A percentile compares a stretch with the other conserved stretches of the same genome.
These are phyloP conservation scores for Coemansia sp. DNA, from an alignment of 192 early-diverging fungal species.

Conservation along the genomic window DNA sequence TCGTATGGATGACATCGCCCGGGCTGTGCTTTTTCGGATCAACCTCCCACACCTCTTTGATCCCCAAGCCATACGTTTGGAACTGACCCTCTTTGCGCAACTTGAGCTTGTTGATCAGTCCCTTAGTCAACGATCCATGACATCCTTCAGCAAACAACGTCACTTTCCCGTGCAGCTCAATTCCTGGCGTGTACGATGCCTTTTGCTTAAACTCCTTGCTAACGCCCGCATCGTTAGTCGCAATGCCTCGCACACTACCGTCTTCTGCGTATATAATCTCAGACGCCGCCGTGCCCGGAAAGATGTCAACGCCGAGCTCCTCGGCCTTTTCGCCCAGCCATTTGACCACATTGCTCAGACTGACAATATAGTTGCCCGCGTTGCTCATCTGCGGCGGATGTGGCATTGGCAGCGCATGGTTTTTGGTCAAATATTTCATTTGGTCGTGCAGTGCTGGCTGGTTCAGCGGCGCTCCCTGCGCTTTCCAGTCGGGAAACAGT, in stretches of 20 bases:
- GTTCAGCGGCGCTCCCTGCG: conserved; percentile 89
- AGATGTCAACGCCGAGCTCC: conserved; percentile 92
- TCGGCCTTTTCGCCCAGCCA: conserved; percentile 98
- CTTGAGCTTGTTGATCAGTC: conserved; percentile 82
- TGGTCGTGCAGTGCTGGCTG: conserved; percentile 80
- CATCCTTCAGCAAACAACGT: conserved; percentile 98
- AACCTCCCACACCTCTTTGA: conserved; percentile 99
- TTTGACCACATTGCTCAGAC: conserved; percentile 86
- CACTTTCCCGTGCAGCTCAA: conserved; percentile 91
- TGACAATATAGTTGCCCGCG: conserved; percentile 96
- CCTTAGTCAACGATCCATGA: conserved; percentile 93
- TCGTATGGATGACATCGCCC: conserved; percentile 80
- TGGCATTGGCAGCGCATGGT: conserved; percentile 74
- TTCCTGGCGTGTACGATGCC: conserved; percentile 89
- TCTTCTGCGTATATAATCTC: conserved; percentile 93
- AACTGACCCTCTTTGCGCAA: conserved; percentile 81
- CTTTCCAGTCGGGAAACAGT: conserved; percentile 97
- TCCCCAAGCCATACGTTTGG: conserved; percentile 93
- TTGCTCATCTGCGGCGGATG: conserved; percentile 97
- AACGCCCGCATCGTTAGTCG: conserved; percentile 93
- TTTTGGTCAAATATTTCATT: conserved; percentile 82
- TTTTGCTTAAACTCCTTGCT: conserved; percentile 85
- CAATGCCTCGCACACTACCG: conserved; percentile 89
- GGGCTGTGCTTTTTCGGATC: conserved; percentile 78
- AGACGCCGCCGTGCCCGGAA: conserved; percentile 86